Evolutionary conservation across 257 asterid genomes (phyloP), one percentile per base, ranked within the genome.

Genomic region (Ocimum tenuiflorum): DNA sequence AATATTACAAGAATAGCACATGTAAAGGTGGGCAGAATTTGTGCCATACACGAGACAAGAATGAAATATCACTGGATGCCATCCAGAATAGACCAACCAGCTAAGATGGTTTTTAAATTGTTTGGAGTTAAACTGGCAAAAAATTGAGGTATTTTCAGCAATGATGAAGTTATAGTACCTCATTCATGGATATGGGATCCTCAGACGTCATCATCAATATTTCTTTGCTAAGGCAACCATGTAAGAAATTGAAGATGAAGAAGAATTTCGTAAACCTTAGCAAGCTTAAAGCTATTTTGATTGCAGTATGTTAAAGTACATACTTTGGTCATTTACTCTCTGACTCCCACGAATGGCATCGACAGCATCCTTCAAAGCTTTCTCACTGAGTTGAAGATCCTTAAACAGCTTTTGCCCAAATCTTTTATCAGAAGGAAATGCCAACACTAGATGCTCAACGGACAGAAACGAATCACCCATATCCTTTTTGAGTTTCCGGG

Each of bases 391-490:
- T 55, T 85, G 86, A 71, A 87, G 85, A 55, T 79, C 77, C 75
- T 73, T 63, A 75, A 91, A 75, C 72, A 91, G 73, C 41, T 87
- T 77, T 43, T 82, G 79, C 45, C 98, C 98, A 76, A 91, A 89
- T 73, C 97, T 91, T 55, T 65, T 85, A 66, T 92, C 98, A 29
- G 74, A 81, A 23, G 80, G 69, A 69, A 92, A 85, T 3, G 97
- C 87, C 73, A 92, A 61, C 58, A 92, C 75, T 17, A 92, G 80
- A 82, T 92, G 98, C 89, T 92, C 98, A 67, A 92, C 96, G 36
- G 98, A 89, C 69, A 92, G 61, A 80, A 85, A 87, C n/a, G 91
- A 82, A 76, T 92, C 97, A 18, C 88, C 88, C 97, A 89, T 85
- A 64, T 86, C 89, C 51, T 85, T 85, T 73, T 82, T 85, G 31